phyloP scores from a whole-genome alignment of 2,329 filamentous ascomycete genomes.

The Hymenoscyphus occultus region DNA sequence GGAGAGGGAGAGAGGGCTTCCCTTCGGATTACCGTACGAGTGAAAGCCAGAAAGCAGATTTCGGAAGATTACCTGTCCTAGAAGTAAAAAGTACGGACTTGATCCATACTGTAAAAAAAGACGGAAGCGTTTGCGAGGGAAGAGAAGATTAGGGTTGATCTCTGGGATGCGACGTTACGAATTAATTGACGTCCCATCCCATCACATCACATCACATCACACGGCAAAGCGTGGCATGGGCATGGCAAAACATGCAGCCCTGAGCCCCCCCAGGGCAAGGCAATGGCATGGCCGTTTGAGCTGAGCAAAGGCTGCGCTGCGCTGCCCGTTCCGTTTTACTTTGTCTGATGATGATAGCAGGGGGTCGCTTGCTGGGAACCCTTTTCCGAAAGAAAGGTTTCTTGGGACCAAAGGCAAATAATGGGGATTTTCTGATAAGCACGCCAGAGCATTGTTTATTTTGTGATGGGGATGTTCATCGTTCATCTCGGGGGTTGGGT shows the following conservation, averaged over 20 bases:
- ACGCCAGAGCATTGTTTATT: too few relatives aligned
- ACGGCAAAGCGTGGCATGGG: too few relatives aligned
- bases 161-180: not conserved
- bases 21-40: too few relatives aligned
- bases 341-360: not conserved
- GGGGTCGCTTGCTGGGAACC: not conserved
- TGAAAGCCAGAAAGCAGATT: not conserved
- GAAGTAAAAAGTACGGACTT: not conserved
- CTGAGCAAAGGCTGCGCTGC: not conserved
- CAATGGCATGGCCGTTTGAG: not conserved
- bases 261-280: too few relatives aligned
- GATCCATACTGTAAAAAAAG: too few relatives aligned
- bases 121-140: too few relatives aligned
- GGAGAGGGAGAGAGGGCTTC: not conserved
- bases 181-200: too few relatives aligned
- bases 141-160: not conserved
- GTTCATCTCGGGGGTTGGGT: not conserved
- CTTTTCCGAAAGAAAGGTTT: too few relatives aligned
- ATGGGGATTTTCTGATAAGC: not conserved
- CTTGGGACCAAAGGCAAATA: not conserved
- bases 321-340: too few relatives aligned
- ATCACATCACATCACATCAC: too few relatives aligned
- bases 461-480: too few relatives aligned
- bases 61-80: not conserved
- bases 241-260: too few relatives aligned